Evolutionary conservation across 2,329 filamentous ascomycete genomes (phyloP), one percentile per base, ranked within the genome.

Genomic region (Hypocreales sp.): DNA sequence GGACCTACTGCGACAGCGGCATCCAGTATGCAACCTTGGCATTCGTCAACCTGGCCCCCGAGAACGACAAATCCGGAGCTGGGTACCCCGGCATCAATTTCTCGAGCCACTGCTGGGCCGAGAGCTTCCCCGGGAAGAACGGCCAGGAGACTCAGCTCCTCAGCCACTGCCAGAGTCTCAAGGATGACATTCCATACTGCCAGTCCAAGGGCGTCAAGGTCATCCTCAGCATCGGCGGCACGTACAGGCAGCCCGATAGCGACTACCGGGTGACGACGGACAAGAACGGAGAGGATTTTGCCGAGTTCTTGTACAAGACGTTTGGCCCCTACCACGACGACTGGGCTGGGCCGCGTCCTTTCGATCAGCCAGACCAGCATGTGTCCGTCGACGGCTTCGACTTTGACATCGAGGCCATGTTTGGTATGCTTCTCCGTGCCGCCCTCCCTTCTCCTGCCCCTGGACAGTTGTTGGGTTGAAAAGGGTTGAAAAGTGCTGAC

Each of bases 151-250:
- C 52, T 8, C 34, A 45, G 10, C 44, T 58, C 14, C 42, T 53
- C 28, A 44, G 35, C 29, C 37, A 51, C 28, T 61, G 56, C 34
- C 26, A 40, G 5, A 30, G 29, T 6, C 48, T 61, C 22, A 47
- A 53, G 35, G 28, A 44, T 18, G 55, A 58, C 29, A 56, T 60
- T 28, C 38, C 47, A 15, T 50, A 52, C 38, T 61, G 58, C 42
- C 51, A 58, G 39, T 25, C 35, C 15, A 46, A 42, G 26, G 54
- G 55, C 30, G 51, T 58, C 34, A 60, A 60, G 44, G 40, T 61
- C 20, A 39, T 61, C 20, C 40, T 61, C 12, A 51, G 52, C 37
- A 51, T 60, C 17, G 56, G 56, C 7, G 56, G 57, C 15, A 41
- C 36, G 2, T 46, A 39, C 22, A 35, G 40, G 13, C 25, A 30